These are phyloP conservation scores for Aspergillus japonicus DNA, from an alignment of 2,329 filamentous ascomycete species.

Conservation along the genomic window DNA sequence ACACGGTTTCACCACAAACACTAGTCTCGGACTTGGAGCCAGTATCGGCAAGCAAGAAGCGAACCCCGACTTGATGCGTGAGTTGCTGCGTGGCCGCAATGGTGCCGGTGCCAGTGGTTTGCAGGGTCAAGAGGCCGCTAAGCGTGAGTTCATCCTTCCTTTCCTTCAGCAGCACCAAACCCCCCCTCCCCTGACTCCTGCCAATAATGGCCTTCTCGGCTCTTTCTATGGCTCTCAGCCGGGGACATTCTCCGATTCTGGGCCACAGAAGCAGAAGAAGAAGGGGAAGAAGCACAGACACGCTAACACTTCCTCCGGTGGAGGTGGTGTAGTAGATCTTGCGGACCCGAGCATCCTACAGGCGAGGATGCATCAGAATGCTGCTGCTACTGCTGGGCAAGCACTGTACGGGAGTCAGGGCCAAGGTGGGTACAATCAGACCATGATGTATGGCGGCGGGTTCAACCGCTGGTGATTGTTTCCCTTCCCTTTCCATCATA, in stretches of 20 bases:
- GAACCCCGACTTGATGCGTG: conserved; percentile 74
- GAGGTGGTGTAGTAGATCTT: conserved; percentile 99
- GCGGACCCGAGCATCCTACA: conserved; percentile 99
- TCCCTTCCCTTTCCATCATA: conserved; percentile 16
- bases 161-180: conserved; percentile 85
- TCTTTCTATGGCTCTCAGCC: conserved; percentile 86
- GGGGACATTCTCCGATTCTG: conserved; percentile 85
- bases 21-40: conserved; percentile 62
- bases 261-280: conserved; percentile 95
- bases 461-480: conserved; percentile 65
- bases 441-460: conserved; percentile 74
- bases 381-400: conserved; percentile 71
- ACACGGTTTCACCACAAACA: conserved; percentile 70
- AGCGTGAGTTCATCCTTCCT: conserved; percentile 98
- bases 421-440: conserved; percentile 85
- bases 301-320: conserved; percentile 99
- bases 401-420: conserved; percentile 84
- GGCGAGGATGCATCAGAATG: conserved; percentile 90
- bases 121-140: conserved; percentile 79
- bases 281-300: conserved; percentile 99
- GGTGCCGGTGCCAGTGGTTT: conserved; percentile 59
- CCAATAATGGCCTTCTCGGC: conserved; percentile 77
- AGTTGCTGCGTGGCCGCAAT: conserved; percentile 71
- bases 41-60: conserved; percentile 67
- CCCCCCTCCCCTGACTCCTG: conserved; percentile 85